Percentiles rank a stretch among this genome's conserved stretches.
Conservation (phyloP, 768 basidiomycete species). For the Mycena chlorophos region DNA sequence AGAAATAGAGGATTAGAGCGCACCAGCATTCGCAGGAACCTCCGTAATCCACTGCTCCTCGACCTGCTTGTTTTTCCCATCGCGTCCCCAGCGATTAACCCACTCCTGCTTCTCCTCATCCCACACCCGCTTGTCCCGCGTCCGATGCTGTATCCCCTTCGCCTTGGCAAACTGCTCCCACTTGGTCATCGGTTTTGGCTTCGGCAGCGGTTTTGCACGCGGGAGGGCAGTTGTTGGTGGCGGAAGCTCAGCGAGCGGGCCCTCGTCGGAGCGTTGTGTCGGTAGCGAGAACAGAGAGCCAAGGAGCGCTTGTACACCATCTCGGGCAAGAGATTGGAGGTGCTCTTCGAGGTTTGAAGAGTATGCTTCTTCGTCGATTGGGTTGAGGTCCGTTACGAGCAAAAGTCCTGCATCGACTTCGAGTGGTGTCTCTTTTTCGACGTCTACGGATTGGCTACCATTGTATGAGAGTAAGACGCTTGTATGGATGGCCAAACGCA, state of each 20-base stretch:
- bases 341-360: conserved; percentile 81
- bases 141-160: conserved; percentile 87
- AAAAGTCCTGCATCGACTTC: conserved; percentile 82
- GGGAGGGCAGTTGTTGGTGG: conserved; percentile 76
- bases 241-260: conserved; percentile 82
- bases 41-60: conserved; percentile 93
- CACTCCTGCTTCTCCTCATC: conserved; percentile 94
- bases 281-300: conserved; percentile 82
- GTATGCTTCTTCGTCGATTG: conserved; percentile 67
- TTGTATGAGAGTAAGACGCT: neutral
- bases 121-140: conserved; percentile 80
- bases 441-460: conserved; percentile 60
- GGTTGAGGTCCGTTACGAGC: conserved; percentile 83
- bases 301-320: conserved; percentile 81
- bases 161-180: conserved; percentile 95
- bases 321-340: conserved; percentile 74
- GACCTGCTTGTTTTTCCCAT: conserved; percentile 83
- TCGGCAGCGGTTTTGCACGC: conserved; percentile 88
- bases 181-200: conserved; percentile 89
- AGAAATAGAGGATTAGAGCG: conserved; percentile 27
- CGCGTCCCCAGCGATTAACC: conserved; percentile 87
- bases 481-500: conserved; percentile 35
- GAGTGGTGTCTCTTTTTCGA: conserved; percentile 79
- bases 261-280: conserved; percentile 69
- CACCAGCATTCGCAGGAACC: conserved; percentile 84